These are phyloP conservation scores for Russula ochroleuca DNA, from an alignment of 768 basidiomycete genomes.

Conservation along the genomic window DNA sequence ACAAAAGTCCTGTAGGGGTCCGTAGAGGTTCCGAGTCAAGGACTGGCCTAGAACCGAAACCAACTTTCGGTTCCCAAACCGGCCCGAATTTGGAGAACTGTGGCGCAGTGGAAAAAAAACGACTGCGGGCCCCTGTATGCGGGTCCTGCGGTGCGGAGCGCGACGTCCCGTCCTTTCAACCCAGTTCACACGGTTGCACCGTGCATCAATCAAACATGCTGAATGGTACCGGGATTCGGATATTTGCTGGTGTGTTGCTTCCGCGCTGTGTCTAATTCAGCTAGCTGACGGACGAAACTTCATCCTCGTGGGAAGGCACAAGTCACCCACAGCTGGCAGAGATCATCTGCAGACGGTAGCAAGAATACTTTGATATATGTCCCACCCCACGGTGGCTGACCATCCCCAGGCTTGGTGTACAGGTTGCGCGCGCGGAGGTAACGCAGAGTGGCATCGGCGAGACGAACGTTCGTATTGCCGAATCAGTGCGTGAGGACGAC, in stretches of 20 bases:
- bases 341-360: conserved; percentile 85
- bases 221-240: conserved; percentile 54
- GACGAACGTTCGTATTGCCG: conserved; percentile 84
- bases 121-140: neutral
- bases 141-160: neutral
- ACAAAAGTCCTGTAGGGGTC: too few species aligned
- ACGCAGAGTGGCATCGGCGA: conserved; percentile 88
- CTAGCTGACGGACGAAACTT: neutral
- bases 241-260: conserved; percentile 48
- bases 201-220: conserved; percentile 40
- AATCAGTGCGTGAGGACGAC: conserved; percentile 96
- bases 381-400: neutral
- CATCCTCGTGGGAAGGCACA: conserved; percentile 55
- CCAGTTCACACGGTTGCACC: conserved; percentile 29
- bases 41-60: neutral
- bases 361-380: conserved; percentile 25
- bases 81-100: conserved; percentile 15
- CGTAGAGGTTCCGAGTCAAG: too few species aligned
- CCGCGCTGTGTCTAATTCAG: neutral
- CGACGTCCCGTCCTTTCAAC: neutral
- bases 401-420: conserved; percentile 72
- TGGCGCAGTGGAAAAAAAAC: conserved; percentile 3
- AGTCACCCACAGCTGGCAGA: conserved; percentile 95
- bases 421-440: conserved; percentile 83
- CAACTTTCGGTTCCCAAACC: neutral